Base-by-base conservation (phyloP, 345 rosid species). In the Euphorbia pulcherrima region DNA sequence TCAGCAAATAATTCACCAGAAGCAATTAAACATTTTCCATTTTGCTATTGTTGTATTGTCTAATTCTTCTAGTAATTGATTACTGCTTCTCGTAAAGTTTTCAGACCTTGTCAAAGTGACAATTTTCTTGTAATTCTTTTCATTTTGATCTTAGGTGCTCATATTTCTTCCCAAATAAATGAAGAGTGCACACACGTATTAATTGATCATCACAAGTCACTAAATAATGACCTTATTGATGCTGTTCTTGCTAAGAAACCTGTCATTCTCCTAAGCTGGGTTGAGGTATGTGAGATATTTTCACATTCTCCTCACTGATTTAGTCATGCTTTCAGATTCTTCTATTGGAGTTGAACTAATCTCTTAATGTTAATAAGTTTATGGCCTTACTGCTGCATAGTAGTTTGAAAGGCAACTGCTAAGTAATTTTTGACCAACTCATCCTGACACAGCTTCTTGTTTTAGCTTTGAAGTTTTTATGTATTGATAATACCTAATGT, bases 161-260 rank as follows among this genome's bases (percentile, higher is more conserved):
- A 18, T 74, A 67, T 68, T 51, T 72, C 81, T 59, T 69, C 65
- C 60, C 72, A 73, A 23, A 78, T 79, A 68, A 77, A 72, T 69
- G 83, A 83, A 39, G 96, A 87, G 68, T 90, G 96, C 81, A 90
- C 96, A 0, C 96, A 90, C 78, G 82, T 91, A 56, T 78, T 93
- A 65, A 74, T 84, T 76, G 87, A 84, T 62, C 76, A 79, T 27
- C 73, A 58, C 64, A 75, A 78, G 74, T 84, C 81, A 75, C 77
- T 87, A 18, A 73, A 75, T 64, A 84, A 79, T 62, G 82, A 80
- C 69, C 51, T 91, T 23, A 64, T 90, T 63, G 83, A 89, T 76
- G 97, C 89, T 66, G 35, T 87, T 17, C 73, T 88, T 70, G 76
- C 86, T 41, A 84, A 78, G 75, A 90, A 89, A 73, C 81, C 86